Percentiles rank a stretch among this genome's conserved stretches.
Evolutionary conservation across 2,329 filamentous ascomycete genomes (phyloP).

Genomic region (Fusarium staphyleae): DNA sequence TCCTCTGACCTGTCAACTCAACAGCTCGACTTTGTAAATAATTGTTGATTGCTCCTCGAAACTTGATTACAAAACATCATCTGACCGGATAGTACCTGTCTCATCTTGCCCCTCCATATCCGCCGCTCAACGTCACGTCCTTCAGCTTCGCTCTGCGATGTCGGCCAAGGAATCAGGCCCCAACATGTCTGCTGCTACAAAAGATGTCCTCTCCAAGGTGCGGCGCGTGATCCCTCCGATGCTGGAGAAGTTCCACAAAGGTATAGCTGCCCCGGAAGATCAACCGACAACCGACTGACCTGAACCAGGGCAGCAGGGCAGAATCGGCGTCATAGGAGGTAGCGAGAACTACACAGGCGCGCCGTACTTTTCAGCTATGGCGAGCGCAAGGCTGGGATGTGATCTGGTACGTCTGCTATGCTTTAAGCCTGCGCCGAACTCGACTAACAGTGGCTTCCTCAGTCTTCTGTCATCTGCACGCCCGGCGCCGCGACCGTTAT

Average conservation of each 20-base stretch:
- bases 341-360: constrained; percentile 97
- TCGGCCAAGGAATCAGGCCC: constrained; percentile 34
- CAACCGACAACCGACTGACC: constrained; percentile 22
- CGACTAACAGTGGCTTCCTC: constrained; percentile 4
- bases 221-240: constrained; percentile 93
- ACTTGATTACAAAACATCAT: not conserved
- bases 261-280: constrained; percentile 52
- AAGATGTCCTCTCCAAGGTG: constrained; percentile 78
- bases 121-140: not conserved
- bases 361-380: constrained; percentile 98
- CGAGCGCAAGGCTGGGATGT: constrained; percentile 86
- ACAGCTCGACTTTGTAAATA: not conserved
- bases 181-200: constrained; percentile 73
- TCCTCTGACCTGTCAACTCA: not conserved
- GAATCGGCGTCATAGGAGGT: constrained; percentile 92
- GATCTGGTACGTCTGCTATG: constrained; percentile 72
- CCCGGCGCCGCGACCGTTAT: constrained; percentile 86
- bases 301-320: constrained; percentile 83
- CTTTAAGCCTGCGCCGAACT: not conserved
- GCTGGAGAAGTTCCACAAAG: constrained; percentile 96
- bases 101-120: not conserved
- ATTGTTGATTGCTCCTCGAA: not conserved
- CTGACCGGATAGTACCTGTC: not conserved
- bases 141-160: constrained; percentile 31
- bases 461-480: constrained; percentile 97